Conservation (phyloP, 1,284 basidiomycete species). For the Cutaneotrichosporon sp. region DNA sequence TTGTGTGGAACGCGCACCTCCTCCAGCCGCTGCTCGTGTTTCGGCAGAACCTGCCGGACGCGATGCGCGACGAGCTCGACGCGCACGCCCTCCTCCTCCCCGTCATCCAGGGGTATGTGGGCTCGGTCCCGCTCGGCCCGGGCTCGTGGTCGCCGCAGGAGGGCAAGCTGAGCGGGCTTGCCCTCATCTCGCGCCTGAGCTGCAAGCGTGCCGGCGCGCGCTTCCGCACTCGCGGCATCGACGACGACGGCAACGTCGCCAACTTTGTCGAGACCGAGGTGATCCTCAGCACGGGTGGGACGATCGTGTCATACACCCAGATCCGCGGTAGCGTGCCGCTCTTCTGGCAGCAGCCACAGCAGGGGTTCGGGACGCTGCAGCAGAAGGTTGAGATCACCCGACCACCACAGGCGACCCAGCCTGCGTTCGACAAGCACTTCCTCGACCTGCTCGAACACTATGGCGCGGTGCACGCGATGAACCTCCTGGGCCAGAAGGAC, state of each 20-base stretch:
- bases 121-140: conserved; percentile 58
- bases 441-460: conserved; percentile 81
- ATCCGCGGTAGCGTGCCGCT: conserved; percentile 92
- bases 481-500: conserved; percentile 85
- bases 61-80: conserved; percentile 49
- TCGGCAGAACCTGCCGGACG: conserved; percentile 52
- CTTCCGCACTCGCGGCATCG: conserved; percentile 95
- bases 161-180: conserved; percentile 59
- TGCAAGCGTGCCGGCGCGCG: conserved; percentile 96
- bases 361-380: conserved; percentile 74
- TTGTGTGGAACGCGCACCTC: conserved; percentile 56
- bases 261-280: conserved; percentile 99
- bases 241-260: conserved; percentile 95
- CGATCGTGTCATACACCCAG: conserved; percentile 88
- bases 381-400: conserved; percentile 87
- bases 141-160: conserved; percentile 76
- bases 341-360: conserved; percentile 97
- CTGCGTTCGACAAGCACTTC: conserved; percentile 94
- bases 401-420: conserved; percentile 87
- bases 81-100: conserved; percentile 59
- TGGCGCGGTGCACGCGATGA: conserved; percentile 76
- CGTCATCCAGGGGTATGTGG: conserved; percentile 90
- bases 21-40: conserved; percentile 50
- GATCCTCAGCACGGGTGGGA: conserved; percentile 77
- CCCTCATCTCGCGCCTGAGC: conserved; percentile 81